These are phyloP conservation scores for Lepiota brunneoincarnata DNA, from an alignment of 768 basidiomycete genomes.

Conservation along the genomic window DNA sequence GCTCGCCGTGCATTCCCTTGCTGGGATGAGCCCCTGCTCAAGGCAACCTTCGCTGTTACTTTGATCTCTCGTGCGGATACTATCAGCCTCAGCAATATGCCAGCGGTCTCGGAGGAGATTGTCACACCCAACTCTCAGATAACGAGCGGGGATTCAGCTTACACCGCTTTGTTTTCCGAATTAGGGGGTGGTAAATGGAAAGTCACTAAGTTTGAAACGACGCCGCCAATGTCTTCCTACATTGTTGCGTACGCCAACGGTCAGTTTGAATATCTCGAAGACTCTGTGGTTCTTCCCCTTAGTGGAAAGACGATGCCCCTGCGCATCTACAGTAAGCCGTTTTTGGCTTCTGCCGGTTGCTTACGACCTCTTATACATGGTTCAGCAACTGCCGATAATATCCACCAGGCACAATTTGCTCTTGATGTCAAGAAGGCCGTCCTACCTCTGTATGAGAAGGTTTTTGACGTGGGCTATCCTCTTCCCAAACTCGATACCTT, in stretches of 20 bases:
- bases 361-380: neutral
- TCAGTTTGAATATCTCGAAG: slow-evolving; percentile 68
- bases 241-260: slow-evolving; percentile 88
- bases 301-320: slow-evolving; percentile 81
- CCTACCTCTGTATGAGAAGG: slow-evolving; percentile 86
- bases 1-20: slow-evolving; percentile 83
- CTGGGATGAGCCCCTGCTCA: slow-evolving; percentile 92
- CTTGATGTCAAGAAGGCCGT: slow-evolving; percentile 83
- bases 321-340: slow-evolving; percentile 71
- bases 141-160: slow-evolving; percentile 31
- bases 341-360: neutral
- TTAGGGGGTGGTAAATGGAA: slow-evolving; percentile 57
- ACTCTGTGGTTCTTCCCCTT: slow-evolving; percentile 73
- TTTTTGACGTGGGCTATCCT: slow-evolving; percentile 91
- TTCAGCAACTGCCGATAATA: slow-evolving; percentile 75
- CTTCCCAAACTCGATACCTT: slow-evolving; percentile 94
- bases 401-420: slow-evolving; percentile 82
- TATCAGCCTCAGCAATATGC: slow-evolving; percentile 86
- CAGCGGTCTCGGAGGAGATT: slow-evolving; percentile 58
- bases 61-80: slow-evolving; percentile 78
- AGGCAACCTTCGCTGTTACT: slow-evolving; percentile 76
- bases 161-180: slow-evolving; percentile 4
- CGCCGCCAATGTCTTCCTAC: slow-evolving; percentile 88
- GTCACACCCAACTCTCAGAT: slow-evolving; percentile 31
- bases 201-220: slow-evolving; percentile 75